Evolutionary conservation across 1,284 basidiomycete species (phyloP), one percentile per base, ranked within the genome.

Genomic region (Naganishia albida): DNA sequence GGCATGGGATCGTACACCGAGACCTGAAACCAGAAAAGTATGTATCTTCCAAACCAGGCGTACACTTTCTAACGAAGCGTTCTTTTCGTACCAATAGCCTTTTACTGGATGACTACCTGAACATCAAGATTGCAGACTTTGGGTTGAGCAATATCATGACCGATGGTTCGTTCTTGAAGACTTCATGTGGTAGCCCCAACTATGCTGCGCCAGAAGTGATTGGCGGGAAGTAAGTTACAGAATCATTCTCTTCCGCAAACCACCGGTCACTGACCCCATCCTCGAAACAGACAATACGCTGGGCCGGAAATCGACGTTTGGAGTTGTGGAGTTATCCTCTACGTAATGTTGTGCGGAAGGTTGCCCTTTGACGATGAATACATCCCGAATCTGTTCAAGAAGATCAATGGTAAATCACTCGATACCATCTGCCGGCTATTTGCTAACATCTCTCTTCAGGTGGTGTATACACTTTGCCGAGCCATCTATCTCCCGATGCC

Each of bases 261-360:
- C 18, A 10, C 18, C 25, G 7, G 10, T n/a, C 34, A 23, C 42
- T 52, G 15, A 53, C 2, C 20, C 7, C 6, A 4, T 7, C 18
- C 28, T 26, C 10, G 42, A 18, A 3, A 10, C 67, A 82, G 81
- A 66, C 83, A 94, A 8, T 97, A 97, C 75, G 92, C 91, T 1
- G 93, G 93, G 0, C 93, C 93, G 0, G 93, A 95, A 78, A 94
- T 96, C 72, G 93, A 97, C 72, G 92, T 96, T n/a, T 97, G 93
- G 93, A 92, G 89, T 72, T 90, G 90, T 65, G 93, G 93, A 0
- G 93, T 96, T 39, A 96, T 97, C 72, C 84, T 97, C 64, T 96
- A 93, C 80, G 93, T 96, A 57, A 91, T 97, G 87, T 84, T 97
- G 7, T 93, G 90, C 73, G 93, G 93, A 13, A 83, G 89, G 57